Evolutionary conservation across 345 rosid species (phyloP).

Genomic region (Sonneratia alba): DNA sequence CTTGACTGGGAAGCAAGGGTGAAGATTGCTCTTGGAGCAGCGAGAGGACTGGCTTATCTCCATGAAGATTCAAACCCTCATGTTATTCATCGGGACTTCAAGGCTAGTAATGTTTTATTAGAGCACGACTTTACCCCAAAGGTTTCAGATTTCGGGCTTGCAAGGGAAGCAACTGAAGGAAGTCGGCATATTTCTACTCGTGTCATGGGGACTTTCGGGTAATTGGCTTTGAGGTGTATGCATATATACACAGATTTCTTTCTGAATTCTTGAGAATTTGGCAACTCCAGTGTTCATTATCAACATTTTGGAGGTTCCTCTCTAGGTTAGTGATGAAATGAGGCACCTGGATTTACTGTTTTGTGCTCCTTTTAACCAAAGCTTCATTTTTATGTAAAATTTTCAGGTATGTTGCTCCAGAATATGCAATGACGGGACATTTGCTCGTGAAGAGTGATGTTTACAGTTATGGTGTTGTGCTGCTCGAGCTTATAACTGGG

Average conservation of each 20-base stretch:
- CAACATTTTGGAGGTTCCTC: no score
- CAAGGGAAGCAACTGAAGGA: conserved; percentile 99
- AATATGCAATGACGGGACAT: conserved; percentile 99
- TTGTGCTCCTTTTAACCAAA: no score
- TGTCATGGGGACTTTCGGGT: conserved; percentile 99
- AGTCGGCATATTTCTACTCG: conserved; percentile 91
- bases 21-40: conserved; percentile 98
- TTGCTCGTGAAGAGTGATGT: conserved; percentile 97
- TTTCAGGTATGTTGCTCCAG: conserved; percentile 97
- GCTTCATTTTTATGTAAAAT: not conserved
- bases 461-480: conserved; percentile 94
- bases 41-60: conserved; percentile 96
- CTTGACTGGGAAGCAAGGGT: conserved; percentile 97
- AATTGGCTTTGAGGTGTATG: conserved; percentile 10
- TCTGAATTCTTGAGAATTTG: no score
- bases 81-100: conserved; percentile 94
- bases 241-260: not conserved
- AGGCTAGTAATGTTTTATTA: conserved; percentile 89
- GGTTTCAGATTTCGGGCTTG: conserved; percentile 98
- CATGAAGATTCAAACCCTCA: conserved; percentile 99
- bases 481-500: conserved; percentile 94
- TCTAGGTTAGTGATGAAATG: no score
- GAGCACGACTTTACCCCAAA: conserved; percentile 91
- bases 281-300: no score
- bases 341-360: no score